Percentiles rank a stretch among this genome's conserved stretches.
These are phyloP conservation scores for Rhodamnia argentea DNA, from an alignment of 345 rosid genomes.

Conservation along the genomic window DNA sequence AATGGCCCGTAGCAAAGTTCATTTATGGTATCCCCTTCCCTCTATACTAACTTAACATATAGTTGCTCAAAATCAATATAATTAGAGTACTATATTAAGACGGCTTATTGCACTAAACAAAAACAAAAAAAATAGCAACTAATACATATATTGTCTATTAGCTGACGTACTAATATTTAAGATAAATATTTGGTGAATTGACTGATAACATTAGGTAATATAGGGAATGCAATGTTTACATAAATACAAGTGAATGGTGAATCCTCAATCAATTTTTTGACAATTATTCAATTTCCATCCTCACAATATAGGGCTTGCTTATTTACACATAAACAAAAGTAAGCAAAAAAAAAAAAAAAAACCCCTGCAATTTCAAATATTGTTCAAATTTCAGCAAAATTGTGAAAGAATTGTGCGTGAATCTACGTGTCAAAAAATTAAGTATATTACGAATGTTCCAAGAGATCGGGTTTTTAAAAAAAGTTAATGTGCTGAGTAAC, in stretches of 20 bases:
- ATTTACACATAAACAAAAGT: background rate
- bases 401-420: background rate
- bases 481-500: background rate
- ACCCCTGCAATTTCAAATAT: background rate
- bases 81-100: background rate
- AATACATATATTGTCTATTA: background rate
- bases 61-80: too few relatives aligned
- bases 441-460: background rate
- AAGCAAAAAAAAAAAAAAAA: fast-evolving
- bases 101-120: background rate
- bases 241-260: background rate
- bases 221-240: background rate
- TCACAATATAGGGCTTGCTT: background rate
- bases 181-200: background rate
- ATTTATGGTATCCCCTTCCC: too few relatives aligned
- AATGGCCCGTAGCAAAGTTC: too few relatives aligned
- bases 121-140: background rate
- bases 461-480: background rate
- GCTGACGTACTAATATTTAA: background rate
- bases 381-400: background rate
- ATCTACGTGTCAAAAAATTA: fast-evolving
- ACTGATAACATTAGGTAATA: background rate
- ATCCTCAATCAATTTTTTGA: background rate
- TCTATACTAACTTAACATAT: too few relatives aligned
- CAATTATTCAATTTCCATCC: background rate